A percentile compares a stretch with the other conserved stretches of the same genome.
Evolutionary conservation across 108 stramenopile genomes (phyloP).

Genomic region (Poteriospumella lacustris): DNA sequence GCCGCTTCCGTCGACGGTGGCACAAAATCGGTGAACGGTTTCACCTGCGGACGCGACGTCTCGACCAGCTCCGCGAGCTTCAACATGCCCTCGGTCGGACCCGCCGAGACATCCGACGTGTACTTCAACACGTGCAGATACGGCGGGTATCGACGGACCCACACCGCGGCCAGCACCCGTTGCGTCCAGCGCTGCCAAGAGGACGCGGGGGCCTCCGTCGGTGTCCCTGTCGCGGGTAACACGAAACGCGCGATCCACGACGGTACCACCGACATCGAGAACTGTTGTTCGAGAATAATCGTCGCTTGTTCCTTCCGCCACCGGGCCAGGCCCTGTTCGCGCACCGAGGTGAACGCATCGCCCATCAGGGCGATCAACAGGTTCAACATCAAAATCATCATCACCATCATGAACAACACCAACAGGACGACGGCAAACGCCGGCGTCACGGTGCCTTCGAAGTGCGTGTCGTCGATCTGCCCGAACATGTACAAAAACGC

Average conservation of each 20-base stretch:
- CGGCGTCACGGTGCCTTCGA: neutral
- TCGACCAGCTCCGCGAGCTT: no score
- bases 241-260: no score
- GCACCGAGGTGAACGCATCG: neutral
- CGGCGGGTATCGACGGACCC: no score
- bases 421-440: neutral
- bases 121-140: conserved; percentile 10
- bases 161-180: no score
- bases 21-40: no score
- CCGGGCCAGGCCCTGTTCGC: neutral
- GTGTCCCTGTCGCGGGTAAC: no score
- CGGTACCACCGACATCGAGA: no score
- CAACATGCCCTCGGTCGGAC: no score
- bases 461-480: neutral
- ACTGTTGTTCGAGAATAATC: neutral
- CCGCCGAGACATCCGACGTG: neutral
- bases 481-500: conserved; percentile 20
- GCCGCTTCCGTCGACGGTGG: no score
- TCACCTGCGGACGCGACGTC: no score
- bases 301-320: conserved; percentile 26
- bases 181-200: no score
- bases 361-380: conserved; percentile 26
- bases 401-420: conserved; percentile 1
- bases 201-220: no score
- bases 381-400: conserved; percentile 25